Conservation (phyloP, 2,329 filamentous ascomycete genomes). For the Conoideocrella luteorostrata region DNA sequence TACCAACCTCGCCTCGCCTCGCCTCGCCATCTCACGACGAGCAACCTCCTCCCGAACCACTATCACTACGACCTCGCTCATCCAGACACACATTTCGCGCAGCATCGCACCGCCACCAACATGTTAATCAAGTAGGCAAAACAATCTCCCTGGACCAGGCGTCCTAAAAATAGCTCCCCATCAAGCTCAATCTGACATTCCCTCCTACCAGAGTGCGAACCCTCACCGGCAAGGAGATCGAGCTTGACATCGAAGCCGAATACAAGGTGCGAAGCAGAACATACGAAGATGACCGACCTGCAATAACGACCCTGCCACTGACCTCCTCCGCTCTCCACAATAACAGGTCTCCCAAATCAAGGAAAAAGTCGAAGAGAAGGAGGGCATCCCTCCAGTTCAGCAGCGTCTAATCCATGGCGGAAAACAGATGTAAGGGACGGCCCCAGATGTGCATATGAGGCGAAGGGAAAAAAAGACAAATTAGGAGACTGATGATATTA, state of each 20-base stretch:
- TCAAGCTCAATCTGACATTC: neutral
- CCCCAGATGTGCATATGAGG: no score
- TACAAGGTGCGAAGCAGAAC: slow-evolving; percentile 90
- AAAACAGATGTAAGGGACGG: slow-evolving; percentile 97
- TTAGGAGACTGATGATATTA: neutral
- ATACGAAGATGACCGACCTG: neutral
- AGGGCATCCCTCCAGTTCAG: slow-evolving; percentile 94
- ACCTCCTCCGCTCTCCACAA: neutral
- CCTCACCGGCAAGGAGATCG: slow-evolving; percentile 96
- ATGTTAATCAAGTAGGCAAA: slow-evolving; percentile 54
- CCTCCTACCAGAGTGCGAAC: slow-evolving; percentile 73
- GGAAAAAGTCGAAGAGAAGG: slow-evolving; percentile 98
- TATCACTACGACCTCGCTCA: no score
- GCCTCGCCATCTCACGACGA: no score
- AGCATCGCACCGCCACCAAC: slow-evolving; percentile 11
- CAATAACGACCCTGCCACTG: no score
- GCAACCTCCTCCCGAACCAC: no score
- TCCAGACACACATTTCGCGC: neutral
- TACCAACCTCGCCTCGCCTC: neutral
- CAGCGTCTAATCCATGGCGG: slow-evolving; percentile 94
- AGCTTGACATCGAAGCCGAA: slow-evolving; percentile 90
- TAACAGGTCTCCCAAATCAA: slow-evolving; percentile 89
- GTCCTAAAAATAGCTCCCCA: no score
- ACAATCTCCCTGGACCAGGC: no score
- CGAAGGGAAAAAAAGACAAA: neutral